These are phyloP conservation scores for Curvularia sp. DNA, from an alignment of 2,329 filamentous ascomycete species.

Conservation along the genomic window DNA sequence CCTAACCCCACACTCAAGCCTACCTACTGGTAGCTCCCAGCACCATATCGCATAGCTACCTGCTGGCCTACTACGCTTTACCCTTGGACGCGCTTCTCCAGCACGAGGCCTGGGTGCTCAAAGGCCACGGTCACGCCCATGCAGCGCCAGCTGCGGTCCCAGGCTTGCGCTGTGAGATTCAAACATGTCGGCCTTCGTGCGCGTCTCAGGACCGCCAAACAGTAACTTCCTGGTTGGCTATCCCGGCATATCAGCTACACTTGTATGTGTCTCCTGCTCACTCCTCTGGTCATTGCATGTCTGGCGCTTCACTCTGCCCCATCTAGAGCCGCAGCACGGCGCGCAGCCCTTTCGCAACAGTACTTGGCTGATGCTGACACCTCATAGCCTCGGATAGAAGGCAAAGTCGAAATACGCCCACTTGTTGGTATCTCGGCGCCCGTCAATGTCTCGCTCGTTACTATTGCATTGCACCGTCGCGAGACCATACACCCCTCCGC, in stretches of 20 bases:
- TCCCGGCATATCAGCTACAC: constrained; percentile 93
- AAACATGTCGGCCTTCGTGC: constrained; percentile 76
- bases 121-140: constrained; percentile 39
- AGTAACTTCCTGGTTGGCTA: constrained; percentile 97
- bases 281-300: constrained; percentile 7
- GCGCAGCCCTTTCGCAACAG: constrained; percentile 9
- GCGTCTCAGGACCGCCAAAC: constrained; percentile 96
- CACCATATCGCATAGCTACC: constrained; percentile 17
- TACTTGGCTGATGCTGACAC: constrained; percentile 33
- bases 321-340: constrained; percentile 5
- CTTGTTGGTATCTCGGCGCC: constrained; percentile 84
- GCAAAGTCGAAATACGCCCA: constrained; percentile 95
- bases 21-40: constrained; percentile 22
- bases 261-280: constrained; percentile 68
- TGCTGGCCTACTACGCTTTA: constrained; percentile 18
- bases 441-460: constrained; percentile 89
- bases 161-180: constrained; percentile 47
- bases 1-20: constrained; percentile 34
- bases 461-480: constrained; percentile 89
- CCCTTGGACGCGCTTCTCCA: constrained; percentile 14
- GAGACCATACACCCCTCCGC: constrained; percentile 97
- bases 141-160: constrained; percentile 42
- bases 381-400: constrained; percentile 88
- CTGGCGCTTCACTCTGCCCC: constrained; percentile 11
- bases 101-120: constrained; percentile 20